Evolutionary conservation across 2,329 filamentous ascomycete species (phyloP).

Genomic region (Stenocarpella maydis): DNA sequence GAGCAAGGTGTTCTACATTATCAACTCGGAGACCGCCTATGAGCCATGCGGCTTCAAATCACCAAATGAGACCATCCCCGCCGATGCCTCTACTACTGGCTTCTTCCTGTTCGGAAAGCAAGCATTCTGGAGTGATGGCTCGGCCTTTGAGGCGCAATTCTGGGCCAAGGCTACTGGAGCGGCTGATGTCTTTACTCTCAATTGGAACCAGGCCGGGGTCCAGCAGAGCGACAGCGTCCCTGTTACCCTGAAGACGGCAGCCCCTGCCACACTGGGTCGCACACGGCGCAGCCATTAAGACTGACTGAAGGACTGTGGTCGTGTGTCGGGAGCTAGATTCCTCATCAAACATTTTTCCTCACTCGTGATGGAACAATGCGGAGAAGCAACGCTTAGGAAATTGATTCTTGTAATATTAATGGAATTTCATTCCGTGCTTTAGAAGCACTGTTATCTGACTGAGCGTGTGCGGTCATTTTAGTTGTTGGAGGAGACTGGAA

Average conservation of each 20-base stretch:
- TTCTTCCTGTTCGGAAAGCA: conserved; percentile 28
- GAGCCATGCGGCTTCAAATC: conserved; percentile 23
- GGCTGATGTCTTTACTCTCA: conserved; percentile 19
- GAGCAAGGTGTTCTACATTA: conserved; percentile 24
- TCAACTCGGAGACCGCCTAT: conserved; percentile 11
- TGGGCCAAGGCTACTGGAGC: conserved; percentile 29
- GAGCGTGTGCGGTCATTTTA: background rate
- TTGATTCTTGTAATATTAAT: conserved; percentile 22
- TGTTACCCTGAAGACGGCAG: conserved; percentile 27
- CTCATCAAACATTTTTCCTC: background rate
- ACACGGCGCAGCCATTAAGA: background rate
- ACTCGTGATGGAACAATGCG: background rate
- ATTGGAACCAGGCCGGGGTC: conserved; percentile 27
- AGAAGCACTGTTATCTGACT: background rate
- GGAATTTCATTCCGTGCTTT: conserved; percentile 12
- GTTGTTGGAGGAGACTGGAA: background rate
- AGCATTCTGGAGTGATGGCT: conserved; percentile 24
- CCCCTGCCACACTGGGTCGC: conserved; percentile 1
- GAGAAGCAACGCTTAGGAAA: background rate
- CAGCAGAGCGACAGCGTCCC: conserved; percentile 29
- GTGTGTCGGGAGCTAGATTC: too few relatives aligned
- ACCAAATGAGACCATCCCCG: conserved; percentile 11
- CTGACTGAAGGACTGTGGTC: background rate
- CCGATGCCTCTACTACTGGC: conserved; percentile 15
- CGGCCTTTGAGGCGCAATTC: conserved; percentile 28